Base-by-base conservation (phyloP, 73 alveolate genomes). In the Paramecium bursaria region DNA sequence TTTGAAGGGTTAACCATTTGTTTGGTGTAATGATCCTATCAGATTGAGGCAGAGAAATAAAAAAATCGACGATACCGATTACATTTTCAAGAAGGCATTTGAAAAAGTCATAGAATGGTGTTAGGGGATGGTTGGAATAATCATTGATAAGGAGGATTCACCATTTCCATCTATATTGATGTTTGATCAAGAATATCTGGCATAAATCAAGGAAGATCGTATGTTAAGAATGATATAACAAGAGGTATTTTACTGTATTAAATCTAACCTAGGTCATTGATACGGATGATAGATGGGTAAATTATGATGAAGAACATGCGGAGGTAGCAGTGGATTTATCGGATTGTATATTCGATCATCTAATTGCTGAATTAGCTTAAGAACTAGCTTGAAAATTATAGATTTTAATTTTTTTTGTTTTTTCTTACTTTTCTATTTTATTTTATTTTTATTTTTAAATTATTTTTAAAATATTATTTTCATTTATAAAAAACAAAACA, bases 91-190 rank as follows among this genome's bases (percentile, higher is more conserved):
- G 15, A 54, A 85, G 30, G 88, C 85, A 4, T 26, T 42, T n/a
- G 93, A 87, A n/a, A 75, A 87, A 50, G 88, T 87, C n/a, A 73
- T 57, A 14, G 87, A 73, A 23, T 85, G 93, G 88, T 50, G 88
- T 30, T 44, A 48, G 25, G 29, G 52, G 13, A 48, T 79, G 60
- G 75, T 85, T 14, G 93, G 93, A 17, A 86, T 79, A 74, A 61
- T 87, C n/a, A 48, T 77, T 7, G 86, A 46, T 87, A 86, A 75
- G 49, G 92, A 87, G 17, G 87, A 79, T 44, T 80, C 86, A 0
- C 60, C 49, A 17, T 87, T 48, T 48, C 89, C 51, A 48, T 49
- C 55, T 50, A 60, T 50, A 11, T 46, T 73, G 49, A 29, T 33
- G 29, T 21, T 79, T 25, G 93, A 87, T 48, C 67, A 87, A 50